Conservation (phyloP, 192 early-diverging fungal species). For the Podila verticillata region DNA sequence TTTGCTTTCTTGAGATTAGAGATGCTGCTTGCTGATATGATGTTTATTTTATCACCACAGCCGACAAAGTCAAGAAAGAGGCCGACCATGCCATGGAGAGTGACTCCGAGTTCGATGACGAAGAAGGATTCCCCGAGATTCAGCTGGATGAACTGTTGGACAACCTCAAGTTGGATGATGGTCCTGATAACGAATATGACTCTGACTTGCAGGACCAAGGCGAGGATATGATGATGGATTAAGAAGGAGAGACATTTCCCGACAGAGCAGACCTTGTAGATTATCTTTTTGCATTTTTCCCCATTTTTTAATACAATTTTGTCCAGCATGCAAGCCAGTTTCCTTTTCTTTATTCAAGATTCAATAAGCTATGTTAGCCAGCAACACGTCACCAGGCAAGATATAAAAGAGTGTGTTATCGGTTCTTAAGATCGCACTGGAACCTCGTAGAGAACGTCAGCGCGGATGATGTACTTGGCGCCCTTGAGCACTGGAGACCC, state of each 20-base stretch:
- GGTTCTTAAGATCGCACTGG: constrained; percentile 21
- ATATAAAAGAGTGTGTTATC: too few species aligned
- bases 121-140: constrained; percentile 95
- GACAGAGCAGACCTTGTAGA: not conserved
- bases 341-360: too few species aligned
- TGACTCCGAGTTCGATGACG: constrained; percentile 77
- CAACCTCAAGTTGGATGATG: constrained; percentile 82
- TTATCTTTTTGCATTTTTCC: constrained; percentile 8
- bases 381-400: too few species aligned
- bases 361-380: too few species aligned
- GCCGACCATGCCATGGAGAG: constrained; percentile 53
- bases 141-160: constrained; percentile 93
- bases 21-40: not conserved
- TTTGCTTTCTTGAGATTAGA: not conserved
- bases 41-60: constrained; percentile 7
- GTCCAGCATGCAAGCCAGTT: too few species aligned
- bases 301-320: too few species aligned
- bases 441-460: constrained; percentile 58
- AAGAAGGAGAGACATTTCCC: not conserved
- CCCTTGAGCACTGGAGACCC: constrained; percentile 54
- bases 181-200: constrained; percentile 42
- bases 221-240: constrained; percentile 52
- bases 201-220: constrained; percentile 20
- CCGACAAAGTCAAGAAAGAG: constrained; percentile 40
- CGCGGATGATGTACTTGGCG: constrained; percentile 59